Base-by-base conservation (phyloP, 2,329 filamentous ascomycete genomes). In the Colletotrichum melonis region DNA sequence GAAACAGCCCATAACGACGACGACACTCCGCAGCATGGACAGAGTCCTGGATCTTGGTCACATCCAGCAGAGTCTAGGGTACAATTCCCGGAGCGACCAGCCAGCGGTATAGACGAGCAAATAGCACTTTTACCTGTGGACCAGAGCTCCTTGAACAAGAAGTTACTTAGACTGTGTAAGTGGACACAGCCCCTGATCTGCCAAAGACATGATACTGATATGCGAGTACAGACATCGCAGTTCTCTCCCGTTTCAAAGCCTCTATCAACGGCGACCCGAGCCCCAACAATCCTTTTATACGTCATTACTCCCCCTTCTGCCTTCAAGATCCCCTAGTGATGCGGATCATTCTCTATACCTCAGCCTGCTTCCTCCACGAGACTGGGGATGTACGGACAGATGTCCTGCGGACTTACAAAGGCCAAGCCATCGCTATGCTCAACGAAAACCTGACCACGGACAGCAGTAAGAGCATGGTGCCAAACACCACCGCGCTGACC, bases 361-460 rank as follows among this genome's bases (percentile, higher is more conserved):
- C 87, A 0, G 84, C 87, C 1, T 88, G 86, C 76, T 88, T 88
- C 76, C 80, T 89, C 35, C 82, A 84, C 49, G 87, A 89, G 75
- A 86, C 85, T 0, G 84, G 86, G 3, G 84, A 86, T 49, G 78
- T 88, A 2, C 83, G 86, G 55, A 84, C 84, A 74, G 80, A 81
- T 9, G 81, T 84, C 4, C 81, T 85, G 12, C 82, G 85, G 75
- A 78, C 82, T 9, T 82, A 86, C 74, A 87, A 86, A 67, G 82
- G 82, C 16, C 81, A 78, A 19, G 84, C 85, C 4, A 85, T 86
- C 69, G 78, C 79, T 52, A 82, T 86, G 78, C 81, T 89, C 38
- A 88, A 88, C 74, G 81, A 85, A 54, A 85, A 86, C 54, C 82
- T 89, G 19, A 79, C 79, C 49, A 78, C 81, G 22, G 75, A 81